Percentiles rank a stretch among this genome's conserved stretches.
Conservation (phyloP, 768 basidiomycete species). For the Lactarius tabidus region DNA sequence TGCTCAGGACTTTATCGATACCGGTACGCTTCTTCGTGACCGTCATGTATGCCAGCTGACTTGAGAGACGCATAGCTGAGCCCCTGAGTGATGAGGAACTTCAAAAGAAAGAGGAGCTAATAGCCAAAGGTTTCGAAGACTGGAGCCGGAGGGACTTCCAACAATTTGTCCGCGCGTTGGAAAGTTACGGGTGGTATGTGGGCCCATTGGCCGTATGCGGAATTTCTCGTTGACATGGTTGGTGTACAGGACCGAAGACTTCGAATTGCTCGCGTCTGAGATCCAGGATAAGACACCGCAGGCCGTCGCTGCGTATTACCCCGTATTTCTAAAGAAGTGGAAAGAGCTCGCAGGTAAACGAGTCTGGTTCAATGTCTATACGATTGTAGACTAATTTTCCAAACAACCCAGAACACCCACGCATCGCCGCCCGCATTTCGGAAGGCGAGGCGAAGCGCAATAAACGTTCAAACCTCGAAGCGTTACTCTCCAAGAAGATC, state of each 20-base stretch:
- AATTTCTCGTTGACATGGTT: neutral
- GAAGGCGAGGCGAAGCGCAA: conserved; percentile 89
- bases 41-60: neutral
- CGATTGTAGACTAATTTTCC: neutral
- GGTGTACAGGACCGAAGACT: conserved; percentile 52
- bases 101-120: conserved; percentile 72
- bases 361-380: neutral
- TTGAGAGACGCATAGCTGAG: conserved; percentile 52
- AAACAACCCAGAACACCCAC: conserved; percentile 60
- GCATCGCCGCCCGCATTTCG: conserved; percentile 77
- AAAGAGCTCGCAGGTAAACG: conserved; percentile 69
- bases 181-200: conserved; percentile 74
- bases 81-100: conserved; percentile 87
- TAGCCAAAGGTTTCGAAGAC: conserved; percentile 75
- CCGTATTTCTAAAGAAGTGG: conserved; percentile 87
- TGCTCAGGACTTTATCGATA: conserved; percentile 87
- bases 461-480: conserved; percentile 76
- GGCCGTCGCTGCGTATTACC: conserved; percentile 74
- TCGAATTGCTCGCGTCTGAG: conserved; percentile 70
- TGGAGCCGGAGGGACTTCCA: conserved; percentile 96
- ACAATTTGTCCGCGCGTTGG: conserved; percentile 77
- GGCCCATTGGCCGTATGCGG: neutral
- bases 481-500: conserved; percentile 79
- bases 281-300: conserved; percentile 80
- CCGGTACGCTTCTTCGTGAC: conserved; percentile 44